These are phyloP conservation scores for Heterobasidion parviporum DNA, from an alignment of 1,284 basidiomycete genomes.

Conservation along the genomic window DNA sequence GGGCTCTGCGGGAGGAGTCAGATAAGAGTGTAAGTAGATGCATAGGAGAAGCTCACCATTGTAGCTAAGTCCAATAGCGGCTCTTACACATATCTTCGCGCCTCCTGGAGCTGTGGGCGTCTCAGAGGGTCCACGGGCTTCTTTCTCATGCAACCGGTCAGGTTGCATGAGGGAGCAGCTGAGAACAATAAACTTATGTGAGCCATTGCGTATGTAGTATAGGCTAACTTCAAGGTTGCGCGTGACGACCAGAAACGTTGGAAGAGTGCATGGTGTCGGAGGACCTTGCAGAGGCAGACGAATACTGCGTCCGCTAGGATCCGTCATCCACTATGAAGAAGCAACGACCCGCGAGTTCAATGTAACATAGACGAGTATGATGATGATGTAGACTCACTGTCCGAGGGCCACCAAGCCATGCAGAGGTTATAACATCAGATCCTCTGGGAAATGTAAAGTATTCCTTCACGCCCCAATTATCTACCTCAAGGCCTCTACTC, in stretches of 20 bases:
- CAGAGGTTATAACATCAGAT: constrained; percentile 49
- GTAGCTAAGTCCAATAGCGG: constrained; percentile 57
- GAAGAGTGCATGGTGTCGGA: constrained; percentile 35
- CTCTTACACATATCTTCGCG: constrained; percentile 43
- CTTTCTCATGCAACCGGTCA: constrained; percentile 20
- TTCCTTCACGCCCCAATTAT: constrained; percentile 55
- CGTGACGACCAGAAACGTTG: constrained; percentile 48
- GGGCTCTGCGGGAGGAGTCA: constrained; percentile 30
- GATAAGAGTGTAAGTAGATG: background rate
- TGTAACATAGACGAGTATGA: background rate
- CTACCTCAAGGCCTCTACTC: constrained; percentile 45
- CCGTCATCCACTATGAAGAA: constrained; percentile 37
- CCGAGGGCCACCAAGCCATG: constrained; percentile 53
- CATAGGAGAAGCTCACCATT: constrained; percentile 33
- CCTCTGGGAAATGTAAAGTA: constrained; percentile 44
- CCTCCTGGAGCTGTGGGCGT: constrained; percentile 31
- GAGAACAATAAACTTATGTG: constrained; percentile 31
- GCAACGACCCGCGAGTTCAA: background rate
- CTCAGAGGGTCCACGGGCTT: constrained; percentile 16
- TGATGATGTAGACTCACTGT: constrained; percentile 34
- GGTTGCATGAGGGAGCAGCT: constrained; percentile 36
- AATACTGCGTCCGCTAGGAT: constrained; percentile 27
- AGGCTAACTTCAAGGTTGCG: constrained; percentile 44
- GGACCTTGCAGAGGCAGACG: constrained; percentile 51
- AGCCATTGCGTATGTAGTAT: constrained; percentile 38